Percentiles rank a stretch among this genome's conserved stretches.
Conservation (phyloP, 768 basidiomycete species). For the Leccinum boreale region DNA sequence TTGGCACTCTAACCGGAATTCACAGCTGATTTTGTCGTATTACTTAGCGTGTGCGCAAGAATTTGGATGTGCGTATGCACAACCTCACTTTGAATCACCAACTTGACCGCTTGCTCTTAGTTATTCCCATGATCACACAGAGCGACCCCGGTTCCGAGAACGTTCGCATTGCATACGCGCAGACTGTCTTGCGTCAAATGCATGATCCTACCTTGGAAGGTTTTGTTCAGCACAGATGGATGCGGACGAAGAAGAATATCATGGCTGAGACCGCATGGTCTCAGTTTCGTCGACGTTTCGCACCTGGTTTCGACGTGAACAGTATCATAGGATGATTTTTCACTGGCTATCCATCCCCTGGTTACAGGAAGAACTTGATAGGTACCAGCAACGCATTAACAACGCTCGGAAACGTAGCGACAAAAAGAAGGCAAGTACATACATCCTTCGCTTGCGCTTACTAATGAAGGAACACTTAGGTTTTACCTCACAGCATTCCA, state of each 20-base stretch:
- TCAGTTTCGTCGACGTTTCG: neutral
- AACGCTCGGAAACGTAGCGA: too few relatives aligned
- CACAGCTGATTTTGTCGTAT: neutral
- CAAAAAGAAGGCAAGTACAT: too few relatives aligned
- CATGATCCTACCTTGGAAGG: neutral
- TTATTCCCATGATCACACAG: neutral
- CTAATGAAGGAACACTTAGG: too few relatives aligned
- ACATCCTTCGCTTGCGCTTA: too few relatives aligned
- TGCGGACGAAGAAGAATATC: neutral
- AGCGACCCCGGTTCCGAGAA: neutral
- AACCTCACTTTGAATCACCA: too few relatives aligned
- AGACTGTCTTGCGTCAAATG: neutral
- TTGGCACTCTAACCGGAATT: neutral
- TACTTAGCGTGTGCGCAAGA: neutral
- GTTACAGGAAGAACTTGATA: neutral
- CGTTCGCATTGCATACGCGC: neutral
- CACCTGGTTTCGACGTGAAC: neutral
- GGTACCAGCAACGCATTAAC: too few relatives aligned
- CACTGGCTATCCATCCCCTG: neutral
- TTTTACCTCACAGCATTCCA: too few relatives aligned
- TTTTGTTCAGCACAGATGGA: neutral
- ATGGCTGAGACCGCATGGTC: neutral
- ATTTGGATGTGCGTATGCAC: neutral
- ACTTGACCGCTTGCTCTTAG: neutral
- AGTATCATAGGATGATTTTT: neutral